Evolutionary conservation across 139 green algal species (phyloP).

Genomic region (Choricystis sp.): DNA sequence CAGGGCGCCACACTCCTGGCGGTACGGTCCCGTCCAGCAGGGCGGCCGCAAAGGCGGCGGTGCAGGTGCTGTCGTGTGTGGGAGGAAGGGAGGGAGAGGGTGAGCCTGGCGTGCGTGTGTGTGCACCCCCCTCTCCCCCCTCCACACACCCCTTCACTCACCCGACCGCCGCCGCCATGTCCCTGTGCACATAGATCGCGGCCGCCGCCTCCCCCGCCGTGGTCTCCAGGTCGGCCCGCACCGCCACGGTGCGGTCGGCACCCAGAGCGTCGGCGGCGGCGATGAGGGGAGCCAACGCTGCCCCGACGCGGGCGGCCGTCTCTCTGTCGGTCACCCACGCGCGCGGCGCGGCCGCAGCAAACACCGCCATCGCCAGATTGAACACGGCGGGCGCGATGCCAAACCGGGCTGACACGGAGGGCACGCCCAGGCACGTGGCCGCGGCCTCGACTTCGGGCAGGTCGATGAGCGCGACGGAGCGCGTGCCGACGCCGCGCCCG

Average conservation of each 20-base stretch:
- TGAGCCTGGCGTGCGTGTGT: too few relatives aligned
- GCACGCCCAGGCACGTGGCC: conserved; percentile 43
- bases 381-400: conserved; percentile 71
- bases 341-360: conserved; percentile 25
- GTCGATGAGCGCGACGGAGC: conserved; percentile 62
- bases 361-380: conserved; percentile 83
- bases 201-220: too few relatives aligned
- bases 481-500: conserved; percentile 42
- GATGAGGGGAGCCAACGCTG: background rate
- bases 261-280: background rate
- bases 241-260: background rate
- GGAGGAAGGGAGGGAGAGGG: background rate
- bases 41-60: background rate
- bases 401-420: conserved; percentile 78
- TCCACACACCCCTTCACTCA: background rate
- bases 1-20: background rate
- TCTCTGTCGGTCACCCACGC: background rate
- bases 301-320: background rate
- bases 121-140: background rate
- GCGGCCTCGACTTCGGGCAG: conserved; percentile 62
- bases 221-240: background rate
- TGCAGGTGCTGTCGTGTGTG: background rate
- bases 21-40: background rate
- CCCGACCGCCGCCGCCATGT: background rate
- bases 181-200: background rate